Conservation (phyloP, 2,329 filamentous ascomycete genomes). For the Daldinia sp. region DNA sequence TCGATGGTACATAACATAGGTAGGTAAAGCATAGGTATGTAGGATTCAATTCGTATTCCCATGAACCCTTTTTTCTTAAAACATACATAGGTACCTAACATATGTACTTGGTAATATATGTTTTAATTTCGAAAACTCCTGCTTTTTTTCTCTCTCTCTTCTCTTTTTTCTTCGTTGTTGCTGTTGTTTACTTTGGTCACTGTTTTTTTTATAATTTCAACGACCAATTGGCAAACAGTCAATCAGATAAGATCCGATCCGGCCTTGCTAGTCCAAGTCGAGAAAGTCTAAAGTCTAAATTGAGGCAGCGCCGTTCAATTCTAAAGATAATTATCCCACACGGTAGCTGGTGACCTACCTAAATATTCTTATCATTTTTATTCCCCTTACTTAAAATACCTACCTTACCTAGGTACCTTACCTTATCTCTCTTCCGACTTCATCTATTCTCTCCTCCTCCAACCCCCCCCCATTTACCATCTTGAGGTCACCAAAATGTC, state of each 20-base stretch:
- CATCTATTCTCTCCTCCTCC: too few relatives aligned
- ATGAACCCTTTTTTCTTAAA: not conserved
- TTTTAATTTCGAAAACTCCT: not conserved
- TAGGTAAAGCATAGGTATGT: not conserved
- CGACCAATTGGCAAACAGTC: not conserved
- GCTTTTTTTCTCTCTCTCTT: not conserved
- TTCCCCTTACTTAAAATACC: not conserved
- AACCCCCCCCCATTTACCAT: not conserved
- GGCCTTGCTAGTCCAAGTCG: slow-evolving; percentile 6
- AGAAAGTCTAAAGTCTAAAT: slow-evolving; percentile 1
- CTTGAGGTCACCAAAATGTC: slow-evolving; percentile 21
- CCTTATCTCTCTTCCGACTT: not conserved
- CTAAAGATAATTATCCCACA: not conserved
- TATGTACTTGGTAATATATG: slow-evolving; percentile 8
- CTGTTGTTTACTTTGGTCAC: not conserved
- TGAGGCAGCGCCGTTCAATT: slow-evolving; percentile 2
- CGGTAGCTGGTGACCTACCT: not conserved
- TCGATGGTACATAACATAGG: too few relatives aligned
- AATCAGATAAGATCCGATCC: not conserved
- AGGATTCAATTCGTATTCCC: not conserved
- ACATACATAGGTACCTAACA: too few relatives aligned
- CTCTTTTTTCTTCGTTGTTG: not conserved
- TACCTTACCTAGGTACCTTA: not conserved
- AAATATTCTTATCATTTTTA: not conserved
- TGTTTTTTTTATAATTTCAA: not conserved